Evolutionary conservation across 2,329 filamentous ascomycete genomes (phyloP).

Genomic region (Claviceps monticola): DNA sequence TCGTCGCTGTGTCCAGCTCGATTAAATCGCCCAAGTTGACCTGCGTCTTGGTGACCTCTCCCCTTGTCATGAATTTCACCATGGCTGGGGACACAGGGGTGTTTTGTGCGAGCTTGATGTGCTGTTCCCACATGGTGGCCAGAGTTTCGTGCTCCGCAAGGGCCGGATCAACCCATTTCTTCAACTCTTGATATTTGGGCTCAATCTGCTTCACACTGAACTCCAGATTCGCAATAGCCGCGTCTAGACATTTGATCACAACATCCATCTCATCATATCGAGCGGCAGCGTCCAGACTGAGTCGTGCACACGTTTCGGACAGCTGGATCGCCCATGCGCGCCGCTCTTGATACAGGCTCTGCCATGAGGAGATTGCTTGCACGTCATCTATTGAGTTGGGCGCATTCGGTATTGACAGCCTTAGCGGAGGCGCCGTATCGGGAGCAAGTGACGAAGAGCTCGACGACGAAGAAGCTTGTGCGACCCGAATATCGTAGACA

Average conservation of each 20-base stretch:
- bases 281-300: slow-evolving; percentile 47
- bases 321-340: slow-evolving; percentile 65
- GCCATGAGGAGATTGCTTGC: slow-evolving; percentile 76
- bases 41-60: slow-evolving; percentile 29
- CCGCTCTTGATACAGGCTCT: slow-evolving; percentile 67
- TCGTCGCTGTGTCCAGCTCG: slow-evolving; percentile 57
- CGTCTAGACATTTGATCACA: slow-evolving; percentile 66
- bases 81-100: slow-evolving; percentile 54
- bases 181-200: slow-evolving; percentile 55
- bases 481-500: slow-evolving; percentile 74
- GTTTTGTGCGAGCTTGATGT: slow-evolving; percentile 48
- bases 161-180: slow-evolving; percentile 55
- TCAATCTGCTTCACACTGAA: slow-evolving; percentile 59
- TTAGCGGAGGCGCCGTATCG: slow-evolving; percentile 37
- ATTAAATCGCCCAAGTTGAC: slow-evolving; percentile 62
- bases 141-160: slow-evolving; percentile 54
- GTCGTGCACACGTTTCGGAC: slow-evolving; percentile 52
- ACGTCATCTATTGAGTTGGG: slow-evolving; percentile 77
- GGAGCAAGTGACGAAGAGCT: slow-evolving; percentile 29
- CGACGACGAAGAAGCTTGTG: slow-evolving; percentile 36
- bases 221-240: slow-evolving; percentile 75
- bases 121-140: slow-evolving; percentile 51
- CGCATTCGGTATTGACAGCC: slow-evolving; percentile 46
- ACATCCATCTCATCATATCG: slow-evolving; percentile 61
- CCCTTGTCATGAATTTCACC: slow-evolving; percentile 47